phyloP scores from a whole-genome alignment of 2,329 filamentous ascomycete species.

The Pseudogymnoascus sp. region DNA sequence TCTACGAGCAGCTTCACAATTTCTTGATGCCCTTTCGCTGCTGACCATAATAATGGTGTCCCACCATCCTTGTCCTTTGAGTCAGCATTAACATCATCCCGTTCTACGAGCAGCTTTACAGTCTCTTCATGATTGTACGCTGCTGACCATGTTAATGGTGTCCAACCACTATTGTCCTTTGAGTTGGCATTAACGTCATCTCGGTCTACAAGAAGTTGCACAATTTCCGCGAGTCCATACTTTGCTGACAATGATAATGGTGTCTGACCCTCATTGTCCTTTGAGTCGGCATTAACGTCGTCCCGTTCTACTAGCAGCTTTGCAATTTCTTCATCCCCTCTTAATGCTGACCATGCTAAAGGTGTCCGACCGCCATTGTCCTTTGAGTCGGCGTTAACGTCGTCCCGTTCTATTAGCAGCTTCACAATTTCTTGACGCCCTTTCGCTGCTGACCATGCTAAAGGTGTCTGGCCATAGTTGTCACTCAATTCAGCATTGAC shows the following conservation, averaged over 20 bases:
- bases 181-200: no score
- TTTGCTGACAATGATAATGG: background rate
- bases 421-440: background rate
- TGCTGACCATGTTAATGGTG: background rate
- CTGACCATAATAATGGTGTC: slow-evolving; percentile 6
- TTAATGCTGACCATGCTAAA: background rate
- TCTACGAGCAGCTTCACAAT: background rate
- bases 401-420: background rate
- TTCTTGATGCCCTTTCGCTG: no score
- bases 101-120: background rate
- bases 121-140: background rate
- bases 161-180: background rate
- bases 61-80: background rate
- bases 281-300: background rate
- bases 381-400: no score
- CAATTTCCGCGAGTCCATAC: background rate
- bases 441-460: background rate
- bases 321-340: background rate
- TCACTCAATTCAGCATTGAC: background rate
- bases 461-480: background rate
- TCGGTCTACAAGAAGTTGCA: background rate
- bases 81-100: background rate
- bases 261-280: background rate
- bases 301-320: background rate
- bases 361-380: background rate